Evolutionary conservation across 2,329 filamentous ascomycete genomes (phyloP), one percentile per base, ranked within the genome.

Genomic region (Beauveria asiatica): DNA sequence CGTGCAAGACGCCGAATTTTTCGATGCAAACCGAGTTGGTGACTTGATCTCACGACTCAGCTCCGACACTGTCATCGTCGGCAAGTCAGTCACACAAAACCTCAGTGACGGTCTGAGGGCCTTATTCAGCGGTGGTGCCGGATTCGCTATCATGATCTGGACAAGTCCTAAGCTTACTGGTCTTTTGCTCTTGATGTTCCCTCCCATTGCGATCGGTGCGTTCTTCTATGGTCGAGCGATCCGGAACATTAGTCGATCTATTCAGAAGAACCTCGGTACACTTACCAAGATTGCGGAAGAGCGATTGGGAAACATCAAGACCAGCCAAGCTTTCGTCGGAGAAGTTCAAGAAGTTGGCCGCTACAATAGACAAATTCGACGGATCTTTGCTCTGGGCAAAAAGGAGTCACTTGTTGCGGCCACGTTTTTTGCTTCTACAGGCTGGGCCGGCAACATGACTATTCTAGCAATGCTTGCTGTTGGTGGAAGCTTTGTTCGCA

Each of bases 211-310:
- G 9, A 80, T 96, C 23, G 90, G 89, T 23, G 92, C 94, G 23
- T 92, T 97, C 72, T 83, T 99, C 70, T 97, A 97, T 66, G 94
- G 94, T 62, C 84, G 93, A 65, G 82, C 89, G 30, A 92, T 97
- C 68, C 84, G 95, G 61, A 95, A 92, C 68, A 78, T 99, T 62
- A 96, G 92, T 71, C 86, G 93, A 54, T 87, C 90, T 66, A 96
- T 97, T 56, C 94, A 99, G 75, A 92, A 91, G 76, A 96, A 95
- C 66, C 77, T 99, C 13, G 94, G 94, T 66, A 89, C 89, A 0
- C 76, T 99, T 65, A 96, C 93, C 41, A 99, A 97, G 75, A 96
- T 99, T 70, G 94, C 94, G 0, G 95, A 99, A 76, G 95, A 99
- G 74, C 86, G 94, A n/a, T 78, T 99, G 23, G 93, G 94, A 59